Conservation (phyloP, 2,329 filamentous ascomycete species). For the Fusarium paranaense region DNA sequence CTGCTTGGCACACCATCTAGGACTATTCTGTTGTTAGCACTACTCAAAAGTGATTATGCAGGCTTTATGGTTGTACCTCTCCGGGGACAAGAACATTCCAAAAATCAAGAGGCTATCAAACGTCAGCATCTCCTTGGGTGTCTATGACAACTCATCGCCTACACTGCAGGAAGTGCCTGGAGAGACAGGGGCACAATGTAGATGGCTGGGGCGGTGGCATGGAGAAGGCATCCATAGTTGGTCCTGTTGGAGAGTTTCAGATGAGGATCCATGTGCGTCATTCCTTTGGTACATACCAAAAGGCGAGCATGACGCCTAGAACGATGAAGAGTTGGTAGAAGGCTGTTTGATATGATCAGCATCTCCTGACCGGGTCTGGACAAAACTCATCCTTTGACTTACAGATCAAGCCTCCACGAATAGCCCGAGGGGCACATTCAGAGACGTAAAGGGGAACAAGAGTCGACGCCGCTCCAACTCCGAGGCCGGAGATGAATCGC, state of each 20-base stretch:
- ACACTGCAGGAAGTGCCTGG: neutral
- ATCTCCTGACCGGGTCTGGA: neutral
- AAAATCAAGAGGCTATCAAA: neutral
- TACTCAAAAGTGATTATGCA: neutral
- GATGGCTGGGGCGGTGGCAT: neutral
- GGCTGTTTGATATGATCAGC: neutral
- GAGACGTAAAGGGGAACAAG: neutral
- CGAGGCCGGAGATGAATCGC: neutral
- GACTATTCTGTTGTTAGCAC: neutral
- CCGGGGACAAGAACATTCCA: neutral
- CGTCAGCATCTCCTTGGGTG: neutral
- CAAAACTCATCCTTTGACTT: neutral
- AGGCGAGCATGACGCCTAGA: neutral
- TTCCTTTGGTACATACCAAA: neutral
- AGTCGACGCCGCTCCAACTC: neutral
- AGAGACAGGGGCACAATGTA: neutral
- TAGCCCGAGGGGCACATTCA: neutral
- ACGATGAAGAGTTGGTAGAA: neutral
- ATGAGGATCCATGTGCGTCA: neutral
- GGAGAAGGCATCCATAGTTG: neutral
- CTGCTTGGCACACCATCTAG: neutral
- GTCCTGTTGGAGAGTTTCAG: neutral
- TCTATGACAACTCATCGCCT: neutral
- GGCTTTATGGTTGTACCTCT: neutral
- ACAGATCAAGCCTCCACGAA: neutral